phyloP scores from a whole-genome alignment of 2,329 filamentous ascomycete species.

The Gyromitra esculenta region DNA sequence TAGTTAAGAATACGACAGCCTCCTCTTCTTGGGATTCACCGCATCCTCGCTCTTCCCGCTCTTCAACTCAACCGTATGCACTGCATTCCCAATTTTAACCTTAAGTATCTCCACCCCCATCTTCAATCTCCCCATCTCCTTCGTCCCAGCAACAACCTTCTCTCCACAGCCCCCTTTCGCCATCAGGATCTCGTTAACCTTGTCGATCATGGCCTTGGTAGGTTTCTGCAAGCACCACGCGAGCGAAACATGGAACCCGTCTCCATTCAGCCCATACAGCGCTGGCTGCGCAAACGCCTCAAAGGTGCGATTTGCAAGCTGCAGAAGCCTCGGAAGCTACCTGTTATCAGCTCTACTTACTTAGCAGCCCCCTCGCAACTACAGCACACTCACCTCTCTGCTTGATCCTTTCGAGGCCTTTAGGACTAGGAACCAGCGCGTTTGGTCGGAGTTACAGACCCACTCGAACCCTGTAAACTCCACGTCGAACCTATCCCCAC shows the following conservation, averaged over 20 bases:
- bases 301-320: slow-evolving; percentile 72
- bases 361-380: not conserved
- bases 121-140: slow-evolving; percentile 60
- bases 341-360: slow-evolving; percentile 55
- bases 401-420: slow-evolving; percentile 63
- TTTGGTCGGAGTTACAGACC: slow-evolving; percentile 73
- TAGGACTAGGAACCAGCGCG: slow-evolving; percentile 85
- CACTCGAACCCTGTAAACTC: slow-evolving; percentile 67
- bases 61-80: slow-evolving; percentile 60
- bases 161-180: slow-evolving; percentile 15
- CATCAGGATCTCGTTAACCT: slow-evolving; percentile 58
- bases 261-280: slow-evolving; percentile 65
- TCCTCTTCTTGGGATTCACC: slow-evolving; percentile 40
- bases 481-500: slow-evolving; percentile 66
- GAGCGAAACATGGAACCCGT: slow-evolving; percentile 86
- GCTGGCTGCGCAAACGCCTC: slow-evolving; percentile 71
- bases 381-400: slow-evolving; percentile 31
- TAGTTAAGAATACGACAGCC: slow-evolving; percentile 27
- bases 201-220: slow-evolving; percentile 61
- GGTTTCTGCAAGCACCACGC: slow-evolving; percentile 78
- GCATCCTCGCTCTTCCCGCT: slow-evolving; percentile 19
- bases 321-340: slow-evolving; percentile 71
- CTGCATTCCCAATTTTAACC: slow-evolving; percentile 77
- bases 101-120: slow-evolving; percentile 73
- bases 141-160: not conserved